A percentile compares a stretch with the other conserved stretches of the same genome.
Evolutionary conservation across 352 stramenopile genomes (phyloP).

Genomic region (Globisporangium apiculatum): DNA sequence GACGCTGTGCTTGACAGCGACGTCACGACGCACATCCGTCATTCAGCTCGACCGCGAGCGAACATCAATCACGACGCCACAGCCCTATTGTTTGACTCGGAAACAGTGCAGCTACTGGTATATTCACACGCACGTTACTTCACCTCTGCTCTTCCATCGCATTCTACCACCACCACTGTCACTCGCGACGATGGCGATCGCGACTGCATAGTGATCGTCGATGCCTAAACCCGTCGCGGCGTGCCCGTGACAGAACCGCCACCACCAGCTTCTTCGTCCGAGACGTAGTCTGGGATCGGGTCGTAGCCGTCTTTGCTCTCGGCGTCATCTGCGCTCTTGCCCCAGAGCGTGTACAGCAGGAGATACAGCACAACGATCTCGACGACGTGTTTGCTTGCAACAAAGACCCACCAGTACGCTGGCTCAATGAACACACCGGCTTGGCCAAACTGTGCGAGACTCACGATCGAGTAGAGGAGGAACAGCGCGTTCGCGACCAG

Average conservation of each 20-base stretch:
- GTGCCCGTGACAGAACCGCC: slow-evolving; percentile 3
- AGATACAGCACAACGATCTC: slow-evolving; percentile 93
- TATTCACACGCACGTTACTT: too few relatives aligned
- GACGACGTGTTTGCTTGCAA: slow-evolving; percentile 89
- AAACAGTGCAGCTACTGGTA: too few relatives aligned
- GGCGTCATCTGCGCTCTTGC: slow-evolving; percentile 62
- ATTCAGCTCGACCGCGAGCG: too few relatives aligned
- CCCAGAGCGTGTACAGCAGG: slow-evolving; percentile 92
- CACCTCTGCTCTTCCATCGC: too few relatives aligned
- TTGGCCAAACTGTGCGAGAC: slow-evolving; percentile 83
- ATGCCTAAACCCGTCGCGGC: slow-evolving; percentile 5
- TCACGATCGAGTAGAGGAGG: slow-evolving; percentile 77
- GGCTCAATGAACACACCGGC: slow-evolving; percentile 81
- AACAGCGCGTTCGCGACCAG: slow-evolving; percentile 91
- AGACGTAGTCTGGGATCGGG: slow-evolving; percentile 60
- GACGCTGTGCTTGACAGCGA: too few relatives aligned
- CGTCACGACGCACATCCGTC: too few relatives aligned
- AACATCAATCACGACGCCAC: too few relatives aligned
- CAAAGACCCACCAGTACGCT: slow-evolving; percentile 91
- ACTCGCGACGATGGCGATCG: too few relatives aligned
- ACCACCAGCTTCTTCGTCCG: slow-evolving; percentile 33
- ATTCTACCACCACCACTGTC: too few relatives aligned
- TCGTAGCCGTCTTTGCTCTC: slow-evolving; percentile 73
- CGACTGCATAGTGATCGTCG: too few relatives aligned
- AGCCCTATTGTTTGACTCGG: too few relatives aligned